phyloP scores from a whole-genome alignment of 805 yeast genomes.

The Maudiozyma bulderi region DNA sequence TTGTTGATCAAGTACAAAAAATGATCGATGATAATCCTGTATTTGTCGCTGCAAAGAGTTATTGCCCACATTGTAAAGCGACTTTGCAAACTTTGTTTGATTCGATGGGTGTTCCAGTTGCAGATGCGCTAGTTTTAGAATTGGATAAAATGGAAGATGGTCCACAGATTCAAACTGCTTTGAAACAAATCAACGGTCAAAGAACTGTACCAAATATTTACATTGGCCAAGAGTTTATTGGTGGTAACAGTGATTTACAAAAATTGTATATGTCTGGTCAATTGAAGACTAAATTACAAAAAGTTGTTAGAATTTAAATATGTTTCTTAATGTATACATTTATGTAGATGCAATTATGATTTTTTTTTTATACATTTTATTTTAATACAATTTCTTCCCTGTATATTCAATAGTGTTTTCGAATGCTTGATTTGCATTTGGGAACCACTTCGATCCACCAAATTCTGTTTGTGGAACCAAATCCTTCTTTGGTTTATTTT shows the following conservation, averaged over 20 bases:
- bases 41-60: constrained; percentile 73
- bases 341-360: neutral
- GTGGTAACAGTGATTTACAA: constrained; percentile 89
- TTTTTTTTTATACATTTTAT: neutral
- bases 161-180: constrained; percentile 66
- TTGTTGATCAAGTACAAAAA: constrained; percentile 46
- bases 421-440: constrained; percentile 15
- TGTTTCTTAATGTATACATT: neutral
- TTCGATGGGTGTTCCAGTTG: constrained; percentile 35
- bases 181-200: constrained; percentile 73
- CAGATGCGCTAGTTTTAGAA: constrained; percentile 32
- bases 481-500: constrained; percentile 8
- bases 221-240: constrained; percentile 84
- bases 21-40: constrained; percentile 57
- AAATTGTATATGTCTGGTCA: constrained; percentile 52
- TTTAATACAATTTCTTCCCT: neutral
- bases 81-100: constrained; percentile 32
- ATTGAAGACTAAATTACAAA: constrained; percentile 31
- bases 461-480: constrained; percentile 25
- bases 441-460: constrained; percentile 23
- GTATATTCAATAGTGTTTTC: constrained; percentile 9
- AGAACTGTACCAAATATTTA: constrained; percentile 87
- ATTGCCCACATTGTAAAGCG: constrained; percentile 57
- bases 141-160: constrained; percentile 55
- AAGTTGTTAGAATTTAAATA: neutral